phyloP scores from a whole-genome alignment of 164 flowering plant genomes.

The Stephania japonica region DNA sequence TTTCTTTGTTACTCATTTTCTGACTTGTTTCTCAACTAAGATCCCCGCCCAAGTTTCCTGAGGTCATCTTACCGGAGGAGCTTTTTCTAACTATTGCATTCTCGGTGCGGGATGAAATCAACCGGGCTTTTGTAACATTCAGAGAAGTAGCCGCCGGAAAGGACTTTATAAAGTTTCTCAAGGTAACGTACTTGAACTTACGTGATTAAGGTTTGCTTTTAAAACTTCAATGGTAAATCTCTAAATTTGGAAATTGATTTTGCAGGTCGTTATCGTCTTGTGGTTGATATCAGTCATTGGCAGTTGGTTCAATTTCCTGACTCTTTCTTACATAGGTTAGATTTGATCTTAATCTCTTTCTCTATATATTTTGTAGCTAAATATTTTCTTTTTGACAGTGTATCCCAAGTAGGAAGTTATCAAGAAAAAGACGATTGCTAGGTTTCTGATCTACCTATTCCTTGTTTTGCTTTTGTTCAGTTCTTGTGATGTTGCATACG shows the following conservation, averaged over 20 bases:
- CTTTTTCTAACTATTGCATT: conserved; percentile 34
- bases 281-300: conserved; percentile 79
- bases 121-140: conserved; percentile 28
- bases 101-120: conserved; percentile 35
- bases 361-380: background rate
- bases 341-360: background rate
- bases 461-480: conserved; percentile 21
- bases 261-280: conserved; percentile 69
- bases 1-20: too few species aligned
- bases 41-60: conserved; percentile 64
- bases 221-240: background rate
- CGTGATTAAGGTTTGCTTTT: background rate
- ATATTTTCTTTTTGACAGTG: background rate
- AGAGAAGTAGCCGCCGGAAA: conserved; percentile 50
- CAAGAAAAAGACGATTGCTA: background rate
- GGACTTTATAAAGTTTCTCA: conserved; percentile 55
- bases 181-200: conserved; percentile 26
- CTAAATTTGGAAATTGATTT: background rate
- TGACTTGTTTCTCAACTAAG: conserved; percentile 22
- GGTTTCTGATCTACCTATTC: too few species aligned
- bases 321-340: conserved; percentile 71
- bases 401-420: background rate
- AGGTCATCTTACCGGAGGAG: conserved; percentile 50
- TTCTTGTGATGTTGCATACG: conserved; percentile 51
- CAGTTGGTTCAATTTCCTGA: conserved; percentile 69